Evolutionary conservation across 2,329 filamentous ascomycete species (phyloP).

Genomic region (Exophiala spinifera): DNA sequence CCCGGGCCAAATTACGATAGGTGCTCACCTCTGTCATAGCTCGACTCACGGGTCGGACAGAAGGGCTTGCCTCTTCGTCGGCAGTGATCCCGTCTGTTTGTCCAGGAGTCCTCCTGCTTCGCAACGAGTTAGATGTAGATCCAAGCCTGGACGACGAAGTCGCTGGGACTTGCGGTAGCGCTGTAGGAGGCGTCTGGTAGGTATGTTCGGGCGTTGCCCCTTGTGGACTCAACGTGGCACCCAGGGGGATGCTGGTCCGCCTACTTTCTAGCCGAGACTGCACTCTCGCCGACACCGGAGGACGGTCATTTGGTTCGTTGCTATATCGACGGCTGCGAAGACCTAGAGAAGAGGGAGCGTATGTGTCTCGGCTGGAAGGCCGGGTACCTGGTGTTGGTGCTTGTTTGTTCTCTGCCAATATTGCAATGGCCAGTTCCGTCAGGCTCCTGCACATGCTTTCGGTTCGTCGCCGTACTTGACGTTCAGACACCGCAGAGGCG

Average conservation of each 20-base stretch:
- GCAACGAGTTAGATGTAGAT: slow-evolving; percentile 40
- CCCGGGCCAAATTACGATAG: slow-evolving; percentile 34
- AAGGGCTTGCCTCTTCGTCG: slow-evolving; percentile 36
- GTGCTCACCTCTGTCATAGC: slow-evolving; percentile 43
- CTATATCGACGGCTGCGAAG: slow-evolving; percentile 38
- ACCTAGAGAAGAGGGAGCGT: slow-evolving; percentile 30
- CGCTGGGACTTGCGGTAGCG: slow-evolving; percentile 29
- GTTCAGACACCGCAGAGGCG: slow-evolving; percentile 58
- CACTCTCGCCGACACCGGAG: slow-evolving; percentile 31
- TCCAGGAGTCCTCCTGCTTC: slow-evolving; percentile 36
- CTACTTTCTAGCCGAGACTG: slow-evolving; percentile 41
- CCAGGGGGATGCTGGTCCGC: slow-evolving; percentile 26
- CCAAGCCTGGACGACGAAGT: slow-evolving; percentile 39
- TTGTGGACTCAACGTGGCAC: slow-evolving; percentile 11
- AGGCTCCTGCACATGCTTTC: slow-evolving; percentile 90
- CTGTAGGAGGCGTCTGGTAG: slow-evolving; percentile 30
- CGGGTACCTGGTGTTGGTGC: slow-evolving; percentile 20
- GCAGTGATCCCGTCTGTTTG: slow-evolving; percentile 32
- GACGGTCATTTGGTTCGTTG: slow-evolving; percentile 39
- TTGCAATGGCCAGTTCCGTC: slow-evolving; percentile 84
- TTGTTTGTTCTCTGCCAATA: slow-evolving; percentile 58
- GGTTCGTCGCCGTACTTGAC: slow-evolving; percentile 82
- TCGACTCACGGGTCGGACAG: slow-evolving; percentile 40
- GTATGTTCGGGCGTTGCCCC: slow-evolving; percentile 8
- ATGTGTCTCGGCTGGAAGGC: slow-evolving; percentile 33